Evolutionary conservation across 768 basidiomycete genomes (phyloP), one percentile per base, ranked within the genome.

Genomic region (Boletus reticuloceps): DNA sequence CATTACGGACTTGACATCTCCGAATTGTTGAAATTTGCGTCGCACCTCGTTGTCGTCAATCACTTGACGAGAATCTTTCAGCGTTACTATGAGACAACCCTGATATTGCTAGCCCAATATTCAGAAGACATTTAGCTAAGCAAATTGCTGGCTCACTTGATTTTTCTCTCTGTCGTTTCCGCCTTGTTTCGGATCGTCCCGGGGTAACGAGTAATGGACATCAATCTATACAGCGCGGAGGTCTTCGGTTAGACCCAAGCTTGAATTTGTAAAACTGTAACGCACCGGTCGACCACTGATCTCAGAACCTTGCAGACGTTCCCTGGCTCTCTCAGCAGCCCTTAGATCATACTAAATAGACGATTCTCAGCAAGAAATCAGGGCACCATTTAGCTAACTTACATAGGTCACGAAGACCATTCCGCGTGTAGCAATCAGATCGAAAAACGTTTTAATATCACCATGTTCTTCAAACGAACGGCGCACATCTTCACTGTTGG

Each of bases 331-430:
- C 74, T 98, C 91, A 40, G 97, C 96, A 47, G 93, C 91, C 56
- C 97, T 84, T 16, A 97, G 72, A 71, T 99, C 97, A 70, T 74
- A 98, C 97, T 99, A 65, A 16, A 47, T 31, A 32, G n/a, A 54
- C 8, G 1, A 2, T 34, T 50, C 49, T 63, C 48, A 62, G 56
- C n/a, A 43, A 58, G 60, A 71, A 12, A 48, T 17, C 14, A 36
- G 25, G 22, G n/a, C 22, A 9, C 17, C 37, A 48, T 43, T 52
- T 9, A 37, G 22, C 37, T 43, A 47, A 83, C 96, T 82, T 75
- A 98, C 97, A 70, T 92, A 99, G 46, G 96, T 99, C 43, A 98
- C 89, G 71, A 99, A 99, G 14, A 98, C 89, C 91, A 99, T 97
- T n/a, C 97, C 97, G 56, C 97, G 82, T 12, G 90, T 95, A 47